phyloP scores from a whole-genome alignment of 2,329 filamentous ascomycete genomes.

The Rutstroemia sydowiana region DNA sequence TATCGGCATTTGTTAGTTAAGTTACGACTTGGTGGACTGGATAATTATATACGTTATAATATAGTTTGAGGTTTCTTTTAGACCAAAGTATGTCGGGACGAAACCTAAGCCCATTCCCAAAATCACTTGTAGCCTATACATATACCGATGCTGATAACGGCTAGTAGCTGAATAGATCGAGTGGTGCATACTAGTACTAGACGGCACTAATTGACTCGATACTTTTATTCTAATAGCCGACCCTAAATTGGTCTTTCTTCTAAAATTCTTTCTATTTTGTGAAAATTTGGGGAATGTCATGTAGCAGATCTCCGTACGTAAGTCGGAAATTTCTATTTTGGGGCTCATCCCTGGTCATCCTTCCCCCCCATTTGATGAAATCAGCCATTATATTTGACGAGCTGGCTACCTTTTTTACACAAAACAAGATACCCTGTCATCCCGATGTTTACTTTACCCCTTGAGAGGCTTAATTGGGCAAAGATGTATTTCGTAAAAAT shows the following conservation, averaged over 20 bases:
- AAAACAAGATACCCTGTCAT: conserved; percentile 1
- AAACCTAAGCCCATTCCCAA: not conserved
- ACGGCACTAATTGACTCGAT: not conserved
- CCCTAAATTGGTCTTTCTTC: not conserved
- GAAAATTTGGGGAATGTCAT: not conserved
- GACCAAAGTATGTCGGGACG: not conserved
- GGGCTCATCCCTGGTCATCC: not conserved
- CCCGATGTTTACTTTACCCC: not conserved
- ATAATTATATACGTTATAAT: not conserved
- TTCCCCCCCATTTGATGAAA: not conserved
- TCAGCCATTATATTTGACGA: not conserved
- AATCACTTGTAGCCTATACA: not conserved
- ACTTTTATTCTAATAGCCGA: conserved; percentile 5
- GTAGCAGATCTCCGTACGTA: not conserved
- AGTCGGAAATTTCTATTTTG: conserved; percentile 2
- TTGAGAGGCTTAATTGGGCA: not conserved
- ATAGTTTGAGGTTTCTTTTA: not conserved
- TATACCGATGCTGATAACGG: not conserved
- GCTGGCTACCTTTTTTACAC: not conserved
- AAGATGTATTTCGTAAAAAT: not conserved
- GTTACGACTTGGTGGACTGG: not conserved
- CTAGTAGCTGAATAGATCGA: not conserved
- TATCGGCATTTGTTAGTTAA: not conserved
- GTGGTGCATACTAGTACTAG: not conserved
- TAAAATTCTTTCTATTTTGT: not conserved